Conservation (phyloP, 768 basidiomycete genomes). For the Tricholoma flavovirens region DNA sequence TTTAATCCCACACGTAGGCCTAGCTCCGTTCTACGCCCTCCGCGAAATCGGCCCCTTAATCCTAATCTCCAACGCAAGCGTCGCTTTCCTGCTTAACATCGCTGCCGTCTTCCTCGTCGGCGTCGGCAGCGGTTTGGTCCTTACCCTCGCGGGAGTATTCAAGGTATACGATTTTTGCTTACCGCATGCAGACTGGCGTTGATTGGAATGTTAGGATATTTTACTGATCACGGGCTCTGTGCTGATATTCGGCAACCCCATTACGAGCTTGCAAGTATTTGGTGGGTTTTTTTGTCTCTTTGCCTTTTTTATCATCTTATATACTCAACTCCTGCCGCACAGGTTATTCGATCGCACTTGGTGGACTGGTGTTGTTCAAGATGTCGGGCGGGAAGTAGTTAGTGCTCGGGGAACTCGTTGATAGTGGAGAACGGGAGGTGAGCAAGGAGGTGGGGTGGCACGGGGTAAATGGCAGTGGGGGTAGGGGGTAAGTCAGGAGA, state of each 20-base stretch:
- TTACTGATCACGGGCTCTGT: constrained; percentile 91
- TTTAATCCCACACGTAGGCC: constrained; percentile 8
- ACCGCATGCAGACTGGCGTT: background rate
- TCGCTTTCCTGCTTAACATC: constrained; percentile 87
- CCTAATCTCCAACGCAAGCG: constrained; percentile 75
- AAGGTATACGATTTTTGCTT: constrained; percentile 46
- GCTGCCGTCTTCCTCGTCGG: constrained; percentile 94
- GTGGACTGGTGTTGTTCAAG: constrained; percentile 82
- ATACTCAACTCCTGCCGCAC: background rate
- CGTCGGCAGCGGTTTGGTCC: constrained; percentile 78
- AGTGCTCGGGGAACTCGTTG: no score
- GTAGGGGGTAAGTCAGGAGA: no score
- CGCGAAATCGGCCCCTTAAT: constrained; percentile 59
- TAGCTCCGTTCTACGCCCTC: constrained; percentile 77
- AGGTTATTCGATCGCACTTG: constrained; percentile 88
- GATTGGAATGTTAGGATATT: constrained; percentile 62
- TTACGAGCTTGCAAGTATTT: constrained; percentile 82
- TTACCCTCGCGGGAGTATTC: constrained; percentile 92
- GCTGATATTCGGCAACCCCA: constrained; percentile 69
- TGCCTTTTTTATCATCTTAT: background rate
- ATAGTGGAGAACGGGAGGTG: background rate
- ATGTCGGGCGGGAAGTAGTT: constrained; percentile 56
- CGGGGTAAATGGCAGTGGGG: no score
- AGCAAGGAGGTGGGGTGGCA: background rate
- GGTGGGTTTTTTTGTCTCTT: constrained; percentile 37